Percentiles rank a stretch among this genome's conserved stretches.
Evolutionary conservation across 768 basidiomycete species (phyloP).

Genomic region (Trichaptum fuscoviolaceum): DNA sequence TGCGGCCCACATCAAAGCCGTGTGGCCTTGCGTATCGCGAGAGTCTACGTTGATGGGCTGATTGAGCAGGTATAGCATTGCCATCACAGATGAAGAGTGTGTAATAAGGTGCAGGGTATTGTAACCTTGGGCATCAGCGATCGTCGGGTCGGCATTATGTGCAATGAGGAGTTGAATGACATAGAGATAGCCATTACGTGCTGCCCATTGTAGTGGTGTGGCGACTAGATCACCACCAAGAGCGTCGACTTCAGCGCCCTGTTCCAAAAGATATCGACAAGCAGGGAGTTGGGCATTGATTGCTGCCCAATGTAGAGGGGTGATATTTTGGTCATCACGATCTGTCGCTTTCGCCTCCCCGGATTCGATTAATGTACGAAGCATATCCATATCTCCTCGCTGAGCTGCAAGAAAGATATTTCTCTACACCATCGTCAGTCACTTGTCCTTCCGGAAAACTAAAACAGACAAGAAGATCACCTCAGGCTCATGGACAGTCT

Average conservation of each 20-base stretch:
- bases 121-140: slow-evolving; percentile 91
- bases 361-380: slow-evolving; percentile 65
- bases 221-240: slow-evolving; percentile 91
- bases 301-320: slow-evolving; percentile 96
- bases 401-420: slow-evolving; percentile 85
- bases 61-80: slow-evolving; percentile 84
- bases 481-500: slow-evolving; percentile 33
- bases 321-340: slow-evolving; percentile 87
- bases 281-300: slow-evolving; percentile 93
- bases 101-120: slow-evolving; percentile 94
- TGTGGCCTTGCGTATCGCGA: slow-evolving; percentile 88
- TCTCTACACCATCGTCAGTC: slow-evolving; percentile 28
- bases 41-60: slow-evolving; percentile 92
- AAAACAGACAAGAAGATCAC: slow-evolving; percentile 25
- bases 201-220: slow-evolving; percentile 97
- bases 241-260: slow-evolving; percentile 93
- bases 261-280: slow-evolving; percentile 82
- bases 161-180: slow-evolving; percentile 88
- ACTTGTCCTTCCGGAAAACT: slow-evolving; percentile 1
- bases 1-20: slow-evolving; percentile 96
- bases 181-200: slow-evolving; percentile 94
- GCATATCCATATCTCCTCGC: slow-evolving; percentile 66
- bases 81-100: slow-evolving; percentile 93
- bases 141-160: slow-evolving; percentile 88
- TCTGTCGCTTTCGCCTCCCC: slow-evolving; percentile 69